Evolutionary conservation across 768 basidiomycete genomes (phyloP), one percentile per base, ranked within the genome.

Genomic region (Udeniomyces megalosporus): DNA sequence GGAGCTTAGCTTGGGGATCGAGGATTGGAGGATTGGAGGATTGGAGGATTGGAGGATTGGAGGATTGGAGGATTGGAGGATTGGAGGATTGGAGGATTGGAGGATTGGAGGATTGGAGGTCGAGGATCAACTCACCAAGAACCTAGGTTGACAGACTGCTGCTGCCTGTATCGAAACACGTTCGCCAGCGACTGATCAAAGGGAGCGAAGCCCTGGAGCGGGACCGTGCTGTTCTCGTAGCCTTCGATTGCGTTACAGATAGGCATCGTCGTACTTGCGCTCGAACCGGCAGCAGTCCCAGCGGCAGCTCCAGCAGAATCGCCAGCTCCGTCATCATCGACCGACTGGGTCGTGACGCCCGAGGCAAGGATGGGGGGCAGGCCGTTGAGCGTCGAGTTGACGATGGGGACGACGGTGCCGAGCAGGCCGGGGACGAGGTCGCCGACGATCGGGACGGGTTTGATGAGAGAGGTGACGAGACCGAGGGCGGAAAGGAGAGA

Each of bases 81-180:
- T n/a, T n/a, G n/a, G n/a, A n/a, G n/a, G n/a, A n/a, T n/a, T n/a
- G n/a, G n/a, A n/a, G n/a, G n/a, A n/a, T n/a, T n/a, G n/a, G n/a
- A n/a, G n/a, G n/a, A n/a, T n/a, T n/a, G n/a, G n/a, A n/a, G n/a
- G n/a, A n/a, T n/a, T n/a, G n/a, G 38, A 53, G 38, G 32, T 26
- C 17, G 35, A 47, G 32, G 44, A 14, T 1, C 32, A 56, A 20
- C 29, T 26, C 12, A 48, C 49, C 17, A 72, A 77, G 71, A 70
- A 82, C 86, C 86, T 12, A 89, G 79, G 71, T 89, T 89, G 8
- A 87, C 82, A 20, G 86, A 85, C 58, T 81, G 78, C 68, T 86
- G 86, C 68, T 82, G 83, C 66, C 86, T 78, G 73, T 81, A 84
- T 42, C 80, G 77, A 68, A 81, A 78, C 47, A 80, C 52, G 20